Evolutionary conservation across 129 eudicot genomes (phyloP), one percentile per base, ranked within the genome.

Genomic region (Escallonia rubra): DNA sequence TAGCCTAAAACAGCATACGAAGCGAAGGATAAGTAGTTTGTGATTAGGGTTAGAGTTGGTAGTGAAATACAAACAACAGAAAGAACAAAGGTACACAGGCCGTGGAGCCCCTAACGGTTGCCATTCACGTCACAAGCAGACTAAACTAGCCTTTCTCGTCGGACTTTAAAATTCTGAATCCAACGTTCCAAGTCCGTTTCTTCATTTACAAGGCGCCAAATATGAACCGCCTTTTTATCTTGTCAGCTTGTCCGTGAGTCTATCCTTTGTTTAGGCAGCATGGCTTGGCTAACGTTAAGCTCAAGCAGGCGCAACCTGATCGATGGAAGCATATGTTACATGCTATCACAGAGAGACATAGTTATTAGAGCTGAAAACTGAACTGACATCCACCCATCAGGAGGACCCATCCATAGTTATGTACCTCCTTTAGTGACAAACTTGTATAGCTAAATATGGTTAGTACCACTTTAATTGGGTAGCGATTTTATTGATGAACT

Each of bases 121-220:
- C 15, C 66, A 23, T 61, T 61, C 66, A 5, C 44, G 51, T 64
- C 48, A 66, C 42, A 8, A 54, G 7, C 43, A 57, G 57, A 59
- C 11, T 73, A 77, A 83, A 69, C 9, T 48, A 66, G 63, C 68
- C 43, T 59, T 70, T 69, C 46, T 68, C 63, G 79, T 71, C 61
- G 72, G 77, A 71, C 58, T 75, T 75, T 65, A 72, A 69, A 81
- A 70, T 65, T 59, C 49, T 11, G 15, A 71, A 61, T 69, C 74
- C 78, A 78, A 75, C 87, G 80, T 79, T 78, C 47, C 82, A 74
- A 79, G 69, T 72, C 74, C 78, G 79, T 72, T 70, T 59, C 47
- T 64, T 70, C 84, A 80, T 71, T 66, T 74, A 74, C 64, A 64
- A 70, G 57, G 77, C 64, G 76, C 74, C 84, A 74, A 78, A 74